phyloP scores from a whole-genome alignment of 441 rosid genomes.

The Eruca vesicaria region DNA sequence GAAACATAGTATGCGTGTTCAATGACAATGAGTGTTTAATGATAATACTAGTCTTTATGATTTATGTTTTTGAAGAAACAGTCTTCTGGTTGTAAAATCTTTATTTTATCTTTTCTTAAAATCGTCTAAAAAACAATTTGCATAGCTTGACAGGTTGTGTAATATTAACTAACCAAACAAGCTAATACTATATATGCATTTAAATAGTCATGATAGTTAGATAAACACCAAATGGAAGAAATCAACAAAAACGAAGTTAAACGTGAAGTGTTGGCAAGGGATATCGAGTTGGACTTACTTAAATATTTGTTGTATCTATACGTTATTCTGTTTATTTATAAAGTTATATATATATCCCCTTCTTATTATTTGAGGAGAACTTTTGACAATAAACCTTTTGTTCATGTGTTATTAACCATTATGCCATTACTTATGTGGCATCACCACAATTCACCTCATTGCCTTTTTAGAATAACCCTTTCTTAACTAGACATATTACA shows the following conservation, averaged over 20 bases:
- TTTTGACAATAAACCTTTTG: too few species aligned
- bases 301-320: background rate
- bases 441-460: too few species aligned
- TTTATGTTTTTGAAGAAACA: background rate
- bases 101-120: too few species aligned
- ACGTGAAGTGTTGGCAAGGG: background rate
- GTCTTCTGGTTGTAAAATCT: slow-evolving; percentile 5
- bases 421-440: too few species aligned
- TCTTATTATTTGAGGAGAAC: too few species aligned
- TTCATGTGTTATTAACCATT: too few species aligned
- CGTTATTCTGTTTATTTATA: background rate
- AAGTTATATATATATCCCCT: background rate
- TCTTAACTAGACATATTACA: too few species aligned
- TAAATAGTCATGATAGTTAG: background rate
- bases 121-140: background rate
- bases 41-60: background rate
- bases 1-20: background rate
- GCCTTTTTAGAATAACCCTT: too few species aligned
- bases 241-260: background rate
- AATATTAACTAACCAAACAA: background rate
- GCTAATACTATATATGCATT: background rate
- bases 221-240: background rate
- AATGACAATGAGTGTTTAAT: background rate
- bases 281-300: background rate
- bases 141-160: background rate